Base-by-base conservation (phyloP, 352 stramenopile species). In the Phytophthora sojae region DNA sequence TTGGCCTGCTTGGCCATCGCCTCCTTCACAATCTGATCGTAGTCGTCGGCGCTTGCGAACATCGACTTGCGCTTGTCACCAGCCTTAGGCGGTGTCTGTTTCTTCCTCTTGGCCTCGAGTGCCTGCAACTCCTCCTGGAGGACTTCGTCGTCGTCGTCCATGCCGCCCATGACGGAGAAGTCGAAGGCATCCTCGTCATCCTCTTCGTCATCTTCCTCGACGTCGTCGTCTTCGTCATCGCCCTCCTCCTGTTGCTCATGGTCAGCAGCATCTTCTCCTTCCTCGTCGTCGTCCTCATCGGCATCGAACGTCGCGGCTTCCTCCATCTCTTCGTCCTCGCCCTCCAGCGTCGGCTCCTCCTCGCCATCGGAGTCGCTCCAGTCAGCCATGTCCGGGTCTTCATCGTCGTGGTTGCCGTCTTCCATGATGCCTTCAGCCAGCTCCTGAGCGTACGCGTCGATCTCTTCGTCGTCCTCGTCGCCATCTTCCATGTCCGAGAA, bases 401-500 rank as follows among this genome's bases (percentile, higher is more conserved):
- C 86, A 35, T 95, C 83, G 44, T 94, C 85, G 61, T 89, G 69
- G 56, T 93, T 78, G 47, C 77, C 89, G 47, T 96, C 81, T 55
- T 94, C 50, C 90, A 98, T 97, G 68, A 98, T 86, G 0, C 87
- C 87, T 59, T 98, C 83, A 4, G 94, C 94, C 64, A 98, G 72
- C 62, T 96, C 75, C 61, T 96, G 82, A 12, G 93, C 94, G 64
- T 94, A 98, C 23, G 84, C 88, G 45, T 97, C 91, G 12, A 97
- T 82, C 73, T 97, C 87, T 35, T 86, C 79, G 37, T 97, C 93
- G 5, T 93, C 86, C 14, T 87, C 88, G 2, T 83, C 87, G 4
- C 49, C 71, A 26, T 90, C 81, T 42, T 82, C 81, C 23, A 78
- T 64, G 44, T 87, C 85, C 5, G 88, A 90, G 42, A 89, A 80